Evolutionary conservation across 1,284 basidiomycete species (phyloP).

Genomic region (Dichomitus squalens): DNA sequence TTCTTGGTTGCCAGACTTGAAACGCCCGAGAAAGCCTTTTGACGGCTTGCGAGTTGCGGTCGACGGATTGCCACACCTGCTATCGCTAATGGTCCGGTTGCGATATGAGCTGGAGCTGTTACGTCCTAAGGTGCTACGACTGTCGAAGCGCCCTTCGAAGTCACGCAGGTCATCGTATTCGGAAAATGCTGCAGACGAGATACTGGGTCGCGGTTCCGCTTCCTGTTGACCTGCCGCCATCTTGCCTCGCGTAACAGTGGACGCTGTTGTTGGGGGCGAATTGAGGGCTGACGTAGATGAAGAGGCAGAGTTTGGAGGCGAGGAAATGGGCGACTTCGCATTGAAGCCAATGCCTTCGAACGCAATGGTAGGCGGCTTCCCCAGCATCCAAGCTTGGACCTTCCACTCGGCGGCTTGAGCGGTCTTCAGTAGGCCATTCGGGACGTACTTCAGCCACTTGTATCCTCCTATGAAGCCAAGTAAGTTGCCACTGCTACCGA

Average conservation of each 20-base stretch:
- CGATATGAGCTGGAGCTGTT: slow-evolving; percentile 36
- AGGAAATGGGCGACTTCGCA: slow-evolving; percentile 32
- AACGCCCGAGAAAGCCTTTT: slow-evolving; percentile 61
- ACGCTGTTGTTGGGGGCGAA: slow-evolving; percentile 15
- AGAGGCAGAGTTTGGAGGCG: slow-evolving; percentile 13
- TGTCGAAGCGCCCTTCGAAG: slow-evolving; percentile 83
- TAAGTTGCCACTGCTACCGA: background rate
- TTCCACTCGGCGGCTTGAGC: slow-evolving; percentile 98
- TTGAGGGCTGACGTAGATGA: slow-evolving; percentile 19
- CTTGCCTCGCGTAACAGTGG: slow-evolving; percentile 14
- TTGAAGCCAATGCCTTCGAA: slow-evolving; percentile 83
- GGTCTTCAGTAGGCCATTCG: slow-evolving; percentile 90
- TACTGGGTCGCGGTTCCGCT: slow-evolving; percentile 31
- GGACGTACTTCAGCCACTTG: slow-evolving; percentile 97
- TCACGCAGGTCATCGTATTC: slow-evolving; percentile 85
- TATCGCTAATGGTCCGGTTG: slow-evolving; percentile 38
- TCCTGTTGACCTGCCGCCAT: slow-evolving; percentile 34
- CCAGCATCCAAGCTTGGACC: slow-evolving; percentile 94
- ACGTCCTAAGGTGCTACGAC: slow-evolving; percentile 68
- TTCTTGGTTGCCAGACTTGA: slow-evolving; percentile 49
- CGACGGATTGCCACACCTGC: slow-evolving; percentile 27
- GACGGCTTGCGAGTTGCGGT: slow-evolving; percentile 59
- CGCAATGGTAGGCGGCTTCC: slow-evolving; percentile 85
- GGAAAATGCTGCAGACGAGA: slow-evolving; percentile 60
- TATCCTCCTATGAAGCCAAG: slow-evolving; percentile 64